Evolutionary conservation across 371 early-diverging fungal species (phyloP).

Genomic region (Basidiobolus heterosporus): DNA sequence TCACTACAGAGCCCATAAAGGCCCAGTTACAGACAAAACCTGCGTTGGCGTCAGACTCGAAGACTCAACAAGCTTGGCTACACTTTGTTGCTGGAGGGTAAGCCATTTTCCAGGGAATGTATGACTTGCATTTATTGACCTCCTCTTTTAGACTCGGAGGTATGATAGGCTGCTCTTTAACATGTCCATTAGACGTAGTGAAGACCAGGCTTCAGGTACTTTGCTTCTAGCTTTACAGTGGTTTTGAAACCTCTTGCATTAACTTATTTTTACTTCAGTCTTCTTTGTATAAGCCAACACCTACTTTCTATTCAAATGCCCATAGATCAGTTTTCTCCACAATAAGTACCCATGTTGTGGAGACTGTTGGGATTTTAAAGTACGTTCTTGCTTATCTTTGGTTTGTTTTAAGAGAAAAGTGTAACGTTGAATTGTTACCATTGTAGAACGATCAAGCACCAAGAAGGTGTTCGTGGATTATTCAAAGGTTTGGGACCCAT

Average conservation of each 20-base stretch:
- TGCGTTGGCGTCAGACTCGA: no score
- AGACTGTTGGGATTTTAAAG: constrained; percentile 11
- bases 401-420: no score
- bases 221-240: neutral
- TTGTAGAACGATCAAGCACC: constrained; percentile 38
- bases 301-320: constrained; percentile 8
- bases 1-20: no score
- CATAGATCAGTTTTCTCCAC: constrained; percentile 1
- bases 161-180: constrained; percentile 60
- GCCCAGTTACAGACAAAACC: no score
- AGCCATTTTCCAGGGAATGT: constrained; percentile 1
- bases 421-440: neutral
- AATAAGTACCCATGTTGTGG: constrained; percentile 19
- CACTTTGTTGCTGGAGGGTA: constrained; percentile 75
- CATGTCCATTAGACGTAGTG: constrained; percentile 80
- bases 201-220: constrained; percentile 73
- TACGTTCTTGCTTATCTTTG: no score
- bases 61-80: constrained; percentile 18
- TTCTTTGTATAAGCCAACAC: constrained; percentile 10
- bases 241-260: neutral
- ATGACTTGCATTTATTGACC: neutral
- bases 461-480: constrained; percentile 72
- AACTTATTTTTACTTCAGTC: constrained; percentile 4
- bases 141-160: constrained; percentile 29
- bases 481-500: constrained; percentile 90